Conservation (phyloP, 208 protist species). For the Crithidia brevicula region DNA sequence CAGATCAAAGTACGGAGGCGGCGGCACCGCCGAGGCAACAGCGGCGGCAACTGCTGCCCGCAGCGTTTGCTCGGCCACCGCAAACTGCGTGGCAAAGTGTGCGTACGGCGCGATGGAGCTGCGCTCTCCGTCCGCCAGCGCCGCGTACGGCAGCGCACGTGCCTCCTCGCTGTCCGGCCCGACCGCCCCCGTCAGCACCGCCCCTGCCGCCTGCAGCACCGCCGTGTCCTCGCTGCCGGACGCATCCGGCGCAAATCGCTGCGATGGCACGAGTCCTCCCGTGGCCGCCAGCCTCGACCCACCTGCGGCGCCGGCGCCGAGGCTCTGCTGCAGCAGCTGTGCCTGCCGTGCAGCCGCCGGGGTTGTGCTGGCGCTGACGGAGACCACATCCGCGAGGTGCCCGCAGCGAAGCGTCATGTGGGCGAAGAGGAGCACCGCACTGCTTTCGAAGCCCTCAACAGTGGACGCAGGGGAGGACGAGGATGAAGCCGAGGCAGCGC, state of each 20-base stretch:
- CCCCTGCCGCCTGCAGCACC: constrained; percentile 21
- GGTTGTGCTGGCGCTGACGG: constrained; percentile 74
- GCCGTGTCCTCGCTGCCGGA: constrained; percentile 25
- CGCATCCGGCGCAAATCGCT: constrained; percentile 2
- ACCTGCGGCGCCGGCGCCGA: neutral
- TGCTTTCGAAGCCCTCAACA: constrained; percentile 18
- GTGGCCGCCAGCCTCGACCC: no score
- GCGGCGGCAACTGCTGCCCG: constrained; percentile 1
- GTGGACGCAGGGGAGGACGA: neutral
- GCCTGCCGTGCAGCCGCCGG: constrained; percentile 9
- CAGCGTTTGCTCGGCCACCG: constrained; percentile 39
- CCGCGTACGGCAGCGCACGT: neutral
- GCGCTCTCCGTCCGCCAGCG: neutral
- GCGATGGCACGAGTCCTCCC: no score
- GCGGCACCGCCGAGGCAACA: neutral
- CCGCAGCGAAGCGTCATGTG: constrained; percentile 78
- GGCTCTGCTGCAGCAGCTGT: constrained; percentile 12
- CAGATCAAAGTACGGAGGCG: constrained; percentile 69
- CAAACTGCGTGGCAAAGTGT: constrained; percentile 53
- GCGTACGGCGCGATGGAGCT: constrained; percentile 38
- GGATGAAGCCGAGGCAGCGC: constrained; percentile 26
- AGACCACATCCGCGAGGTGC: constrained; percentile 49
- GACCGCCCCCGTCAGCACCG: constrained; percentile 6
- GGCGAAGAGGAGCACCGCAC: constrained; percentile 58
- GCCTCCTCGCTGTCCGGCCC: constrained; percentile 1